Evolutionary conservation across 495 filamentous ascomycete genomes (phyloP).

Genomic region (Penicillium flavigenum): DNA sequence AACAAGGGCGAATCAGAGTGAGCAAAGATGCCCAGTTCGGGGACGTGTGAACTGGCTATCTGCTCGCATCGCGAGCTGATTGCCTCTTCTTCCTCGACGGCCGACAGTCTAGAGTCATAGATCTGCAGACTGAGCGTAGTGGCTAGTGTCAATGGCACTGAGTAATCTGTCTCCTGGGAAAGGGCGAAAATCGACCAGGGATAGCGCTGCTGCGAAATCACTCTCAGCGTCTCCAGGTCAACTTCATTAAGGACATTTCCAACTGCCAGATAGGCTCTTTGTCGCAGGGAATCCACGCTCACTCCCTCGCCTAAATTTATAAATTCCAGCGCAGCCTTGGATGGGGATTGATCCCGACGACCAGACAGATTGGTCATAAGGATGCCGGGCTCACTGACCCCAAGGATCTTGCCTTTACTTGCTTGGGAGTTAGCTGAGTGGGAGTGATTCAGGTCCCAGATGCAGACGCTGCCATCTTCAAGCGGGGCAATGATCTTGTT

Average conservation of each 20-base stretch:
- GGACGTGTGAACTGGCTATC: slow-evolving; percentile 26
- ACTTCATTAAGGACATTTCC: slow-evolving; percentile 76
- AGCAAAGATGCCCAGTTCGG: slow-evolving; percentile 37
- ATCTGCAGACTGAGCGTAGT: slow-evolving; percentile 82
- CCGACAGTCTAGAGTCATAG: slow-evolving; percentile 66
- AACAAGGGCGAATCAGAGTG: slow-evolving; percentile 41
- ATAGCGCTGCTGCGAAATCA: slow-evolving; percentile 70
- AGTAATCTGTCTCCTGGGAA: slow-evolving; percentile 68
- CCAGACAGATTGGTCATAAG: slow-evolving; percentile 50
- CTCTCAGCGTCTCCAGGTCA: slow-evolving; percentile 73
- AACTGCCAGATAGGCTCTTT: slow-evolving; percentile 74
- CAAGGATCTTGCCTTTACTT: slow-evolving; percentile 63
- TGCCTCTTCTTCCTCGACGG: slow-evolving; percentile 42
- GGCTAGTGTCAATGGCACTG: slow-evolving; percentile 77
- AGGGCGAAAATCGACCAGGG: slow-evolving; percentile 82
- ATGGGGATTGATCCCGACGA: slow-evolving; percentile 42
- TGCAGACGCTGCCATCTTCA: slow-evolving; percentile 79
- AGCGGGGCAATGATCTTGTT: slow-evolving; percentile 73
- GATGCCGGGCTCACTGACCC: slow-evolving; percentile 62
- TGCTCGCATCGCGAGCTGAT: slow-evolving; percentile 45
- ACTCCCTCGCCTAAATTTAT: slow-evolving; percentile 82
- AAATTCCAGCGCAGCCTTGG: slow-evolving; percentile 50
- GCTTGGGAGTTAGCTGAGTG: slow-evolving; percentile 38
- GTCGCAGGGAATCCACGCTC: slow-evolving; percentile 69
- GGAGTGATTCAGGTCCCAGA: slow-evolving; percentile 77